These are phyloP conservation scores for Scolecobasidium constrictum DNA, from an alignment of 2,329 filamentous ascomycete species.

Conservation along the genomic window DNA sequence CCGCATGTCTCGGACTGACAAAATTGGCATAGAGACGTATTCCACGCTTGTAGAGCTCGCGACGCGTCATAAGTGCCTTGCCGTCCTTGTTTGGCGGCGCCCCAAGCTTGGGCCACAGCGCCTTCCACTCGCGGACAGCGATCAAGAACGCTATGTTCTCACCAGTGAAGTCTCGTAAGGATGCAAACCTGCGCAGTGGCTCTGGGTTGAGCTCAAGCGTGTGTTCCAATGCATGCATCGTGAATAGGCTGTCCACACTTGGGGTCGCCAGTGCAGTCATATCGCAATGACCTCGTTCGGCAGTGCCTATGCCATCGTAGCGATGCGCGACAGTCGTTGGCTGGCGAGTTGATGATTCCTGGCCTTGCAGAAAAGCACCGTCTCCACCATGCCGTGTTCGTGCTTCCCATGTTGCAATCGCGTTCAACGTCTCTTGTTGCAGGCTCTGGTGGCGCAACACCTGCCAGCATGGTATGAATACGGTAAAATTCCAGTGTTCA, in stretches of 20 bases:
- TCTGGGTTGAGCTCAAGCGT: constrained; percentile 20
- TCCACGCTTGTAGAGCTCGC: constrained; percentile 19
- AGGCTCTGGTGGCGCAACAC: constrained; percentile 19
- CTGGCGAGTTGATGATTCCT: neutral
- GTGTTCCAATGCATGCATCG: constrained; percentile 23
- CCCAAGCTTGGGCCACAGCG: constrained; percentile 19
- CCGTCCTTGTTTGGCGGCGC: constrained; percentile 16
- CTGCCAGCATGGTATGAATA: constrained; percentile 21
- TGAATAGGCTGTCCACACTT: constrained; percentile 20
- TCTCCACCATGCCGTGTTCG: constrained; percentile 15
- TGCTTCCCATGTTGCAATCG: constrained; percentile 22
- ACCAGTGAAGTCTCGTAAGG: constrained; percentile 23
- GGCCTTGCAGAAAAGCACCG: neutral
- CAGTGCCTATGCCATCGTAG: neutral
- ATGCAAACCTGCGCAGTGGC: constrained; percentile 22
- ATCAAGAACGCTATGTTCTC: constrained; percentile 25
- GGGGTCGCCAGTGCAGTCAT: too few species aligned
- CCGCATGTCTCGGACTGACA: constrained; percentile 22
- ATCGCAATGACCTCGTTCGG: constrained; percentile 12
- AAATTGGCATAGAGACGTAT: constrained; percentile 23
- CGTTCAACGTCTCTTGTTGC: constrained; percentile 21
- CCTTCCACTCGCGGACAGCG: constrained; percentile 21
- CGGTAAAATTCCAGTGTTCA: constrained; percentile 16
- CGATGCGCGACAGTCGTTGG: neutral
- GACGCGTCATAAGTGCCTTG: constrained; percentile 2